Evolutionary conservation across 306 rosid genomes (phyloP), one percentile per base, ranked within the genome.

Genomic region (Cicer arietinum): DNA sequence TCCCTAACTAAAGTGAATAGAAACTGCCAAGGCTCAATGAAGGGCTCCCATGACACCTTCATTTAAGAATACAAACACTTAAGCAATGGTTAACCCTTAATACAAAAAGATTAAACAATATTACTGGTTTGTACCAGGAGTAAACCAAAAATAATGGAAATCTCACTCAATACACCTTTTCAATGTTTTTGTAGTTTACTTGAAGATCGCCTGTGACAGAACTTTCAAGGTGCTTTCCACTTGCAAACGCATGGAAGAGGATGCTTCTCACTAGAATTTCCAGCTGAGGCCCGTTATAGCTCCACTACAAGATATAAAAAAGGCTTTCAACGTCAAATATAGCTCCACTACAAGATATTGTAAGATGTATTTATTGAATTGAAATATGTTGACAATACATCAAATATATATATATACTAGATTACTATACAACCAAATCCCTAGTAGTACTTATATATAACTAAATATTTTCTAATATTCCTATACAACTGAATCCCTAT

Each of bases 11-110:
- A 64, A 72, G 79, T 79, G 47, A 90, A 81, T 45, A 81, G 87
- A 77, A 91, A 90, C 79, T 85, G 83, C 98, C 98, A 94, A 84
- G 98, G 95, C 84, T 91, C 98, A 22, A 94, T 67, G 80, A 91
- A 91, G 47, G 97, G 94, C 86, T 94, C 98, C 98, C 97, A 94
- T 42, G 83, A 81, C 61, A 90, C 98, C 98, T 94, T 71, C 82
- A 84, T 3, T 69, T 59, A 14, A 78, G 67, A 59, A 79, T 17
- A 74, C 13, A 54, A 70, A 46, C 79, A 60, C 18, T 83, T 80
- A 57, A 66, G 84, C 72, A 80, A 67, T 56, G 48, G 52, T 73
- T 47, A 46, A 22, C 43, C 5, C 8, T 46, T 58, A 22, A 67
- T 43, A 37, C 39, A 25, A 71, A 13, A 51, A 4, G 12, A 41